Evolutionary conservation across 2,329 filamentous ascomycete genomes (phyloP).

Genomic region (Fusarium palustre): DNA sequence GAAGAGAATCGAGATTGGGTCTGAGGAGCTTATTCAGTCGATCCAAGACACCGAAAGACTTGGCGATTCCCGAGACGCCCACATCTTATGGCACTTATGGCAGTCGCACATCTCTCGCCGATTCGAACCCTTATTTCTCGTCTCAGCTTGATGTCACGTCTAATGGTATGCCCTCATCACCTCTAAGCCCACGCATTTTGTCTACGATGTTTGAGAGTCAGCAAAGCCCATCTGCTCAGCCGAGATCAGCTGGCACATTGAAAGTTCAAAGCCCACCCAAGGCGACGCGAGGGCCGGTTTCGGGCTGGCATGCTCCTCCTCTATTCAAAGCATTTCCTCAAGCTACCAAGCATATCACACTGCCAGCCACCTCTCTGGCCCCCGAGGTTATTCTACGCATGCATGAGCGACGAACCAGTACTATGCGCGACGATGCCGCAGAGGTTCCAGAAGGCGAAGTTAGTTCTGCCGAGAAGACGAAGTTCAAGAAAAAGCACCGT

Average conservation of each 20-base stretch:
- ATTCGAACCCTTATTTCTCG: conserved; percentile 59
- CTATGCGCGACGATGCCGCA: conserved; percentile 32
- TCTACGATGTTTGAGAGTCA: conserved; percentile 44
- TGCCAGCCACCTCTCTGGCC: conserved; percentile 75
- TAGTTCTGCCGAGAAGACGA: conserved; percentile 49
- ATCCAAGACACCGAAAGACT: conserved; percentile 54
- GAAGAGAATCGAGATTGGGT: conserved; percentile 65
- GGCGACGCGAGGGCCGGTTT: conserved; percentile 50
- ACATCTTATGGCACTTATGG: conserved; percentile 54
- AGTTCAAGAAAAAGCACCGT: conserved; percentile 61
- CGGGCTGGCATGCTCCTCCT: conserved; percentile 75
- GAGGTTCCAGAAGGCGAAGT: conserved; percentile 27
- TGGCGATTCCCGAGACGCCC: conserved; percentile 48
- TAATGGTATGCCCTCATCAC: conserved; percentile 50
- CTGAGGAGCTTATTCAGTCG: conserved; percentile 64
- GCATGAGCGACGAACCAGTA: conserved; percentile 61
- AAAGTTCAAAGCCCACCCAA: conserved; percentile 36
- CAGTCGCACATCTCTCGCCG: conserved; percentile 60
- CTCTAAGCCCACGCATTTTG: conserved; percentile 42
- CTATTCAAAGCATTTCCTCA: conserved; percentile 90
- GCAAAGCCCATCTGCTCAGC: conserved; percentile 23
- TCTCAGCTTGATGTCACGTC: conserved; percentile 52
- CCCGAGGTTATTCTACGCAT: conserved; percentile 76
- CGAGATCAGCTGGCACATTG: conserved; percentile 16
- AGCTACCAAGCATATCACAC: conserved; percentile 77